Percentiles rank a stretch among this genome's conserved stretches.
phyloP scores from a whole-genome alignment of 352 stramenopile species.

The Phytophthora boehmeriae region DNA sequence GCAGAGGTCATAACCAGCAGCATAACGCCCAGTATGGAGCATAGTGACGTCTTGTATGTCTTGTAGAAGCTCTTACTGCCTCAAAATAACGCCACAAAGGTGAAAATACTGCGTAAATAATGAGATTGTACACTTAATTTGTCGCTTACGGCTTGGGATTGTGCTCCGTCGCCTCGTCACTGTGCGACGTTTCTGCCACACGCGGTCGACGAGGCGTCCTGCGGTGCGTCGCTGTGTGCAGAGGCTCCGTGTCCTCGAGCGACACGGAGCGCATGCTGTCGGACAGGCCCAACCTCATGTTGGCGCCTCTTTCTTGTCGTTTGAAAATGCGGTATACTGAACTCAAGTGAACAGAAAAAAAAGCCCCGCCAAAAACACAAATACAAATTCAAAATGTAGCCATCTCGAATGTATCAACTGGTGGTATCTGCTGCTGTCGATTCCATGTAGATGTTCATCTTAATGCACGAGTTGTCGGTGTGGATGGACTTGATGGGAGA shows the following conservation, averaged over 20 bases:
- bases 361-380: no score
- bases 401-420: background rate
- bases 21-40: conserved; percentile 13
- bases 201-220: conserved; percentile 1
- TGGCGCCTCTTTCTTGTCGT: background rate
- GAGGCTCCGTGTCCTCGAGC: conserved; percentile 23
- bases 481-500: conserved; percentile 56
- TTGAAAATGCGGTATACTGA: conserved; percentile 27
- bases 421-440: conserved; percentile 10
- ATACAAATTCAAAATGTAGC: background rate
- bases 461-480: conserved; percentile 41
- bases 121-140: background rate
- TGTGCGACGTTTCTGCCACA: background rate
- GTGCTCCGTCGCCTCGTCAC: conserved; percentile 5
- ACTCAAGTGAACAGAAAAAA: conserved; percentile 3
- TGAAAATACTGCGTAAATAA: background rate
- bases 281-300: conserved; percentile 44
- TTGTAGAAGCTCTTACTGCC: background rate
- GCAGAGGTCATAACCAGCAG: conserved; percentile 12
- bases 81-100: background rate
- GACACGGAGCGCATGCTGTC: conserved; percentile 49
- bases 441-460: conserved; percentile 71
- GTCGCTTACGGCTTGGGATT: background rate
- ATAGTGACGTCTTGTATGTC: conserved; percentile 6
- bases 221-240: conserved; percentile 13